Base-by-base conservation (phyloP, 139 green algal genomes). In the Closterium sp. region DNA sequence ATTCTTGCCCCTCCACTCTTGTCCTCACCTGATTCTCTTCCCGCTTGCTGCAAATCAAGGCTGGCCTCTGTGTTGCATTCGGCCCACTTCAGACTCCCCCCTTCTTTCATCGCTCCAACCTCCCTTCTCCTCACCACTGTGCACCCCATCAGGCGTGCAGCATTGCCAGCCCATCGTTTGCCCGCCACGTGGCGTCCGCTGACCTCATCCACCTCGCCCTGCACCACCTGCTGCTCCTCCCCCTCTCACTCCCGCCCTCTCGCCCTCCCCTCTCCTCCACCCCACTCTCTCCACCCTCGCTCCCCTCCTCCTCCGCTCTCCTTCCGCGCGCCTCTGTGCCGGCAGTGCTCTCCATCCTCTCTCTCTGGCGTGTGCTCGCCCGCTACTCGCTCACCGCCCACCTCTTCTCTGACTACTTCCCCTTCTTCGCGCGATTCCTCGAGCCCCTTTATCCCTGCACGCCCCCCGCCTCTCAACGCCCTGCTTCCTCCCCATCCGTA, bases 351-450 rank as follows among this genome's bases (percentile, higher is more conserved):
- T 66, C 89, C 1, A 23, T 33, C 8, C 66, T 91, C 19, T 23
- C 43, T 7, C 69, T 91, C 21, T 91, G 89, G 89, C 55, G 89
- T 12, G 89, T 91, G 30, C 89, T 36, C 2, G 30, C 69, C n/a
- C 89, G 89, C 31, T 89, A 91, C 28, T 16, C 28, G 25, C 34
- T 89, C 69, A 43, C 25, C 33, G 25, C 25, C 10, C 34, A 85
- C 34, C 25, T 32, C 36, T 86, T 91, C 34, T 89, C 88, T 16
- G 88, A 91, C n/a, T 86, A 87, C 36, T 91, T 32, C 83, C 88
- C 6, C 36, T 86, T 69, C 43, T 69, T 69, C 23, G 8, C 43
- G 2, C 43, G 43, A 12, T 69, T 69, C 43, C 43, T 69, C 12
- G 43, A 69, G 3, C 43, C 43, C 43, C 43, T 16, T 69, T 69